These are phyloP conservation scores for Haematococcus sp. DNA, from an alignment of 139 green algal species.

Conservation along the genomic window DNA sequence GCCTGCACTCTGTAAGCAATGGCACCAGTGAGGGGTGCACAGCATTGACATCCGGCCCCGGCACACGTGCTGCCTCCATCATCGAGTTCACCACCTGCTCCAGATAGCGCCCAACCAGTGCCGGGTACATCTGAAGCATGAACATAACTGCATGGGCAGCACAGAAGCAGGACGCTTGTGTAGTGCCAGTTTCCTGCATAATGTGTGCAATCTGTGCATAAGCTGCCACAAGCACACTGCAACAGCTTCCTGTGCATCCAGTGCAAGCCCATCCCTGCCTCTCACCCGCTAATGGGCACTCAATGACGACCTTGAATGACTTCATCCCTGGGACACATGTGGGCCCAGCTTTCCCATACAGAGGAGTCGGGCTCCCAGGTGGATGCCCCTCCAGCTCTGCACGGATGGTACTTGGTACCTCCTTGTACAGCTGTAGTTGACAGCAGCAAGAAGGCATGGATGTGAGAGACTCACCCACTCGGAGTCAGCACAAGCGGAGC, in stretches of 20 bases:
- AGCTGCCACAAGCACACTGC: too few species aligned
- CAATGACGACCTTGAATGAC: constrained; percentile 87
- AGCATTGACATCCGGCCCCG: constrained; percentile 28
- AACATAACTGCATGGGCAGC: constrained; percentile 67
- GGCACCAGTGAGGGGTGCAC: constrained; percentile 26
- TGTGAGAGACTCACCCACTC: too few species aligned
- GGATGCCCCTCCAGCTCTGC: constrained; percentile 18
- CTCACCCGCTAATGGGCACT: constrained; percentile 77
- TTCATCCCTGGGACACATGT: constrained; percentile 35
- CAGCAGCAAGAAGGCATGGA: too few species aligned
- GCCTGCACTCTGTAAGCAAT: constrained; percentile 23
- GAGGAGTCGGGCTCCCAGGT: constrained; percentile 25
- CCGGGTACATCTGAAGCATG: constrained; percentile 74
- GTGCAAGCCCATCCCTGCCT: background rate
- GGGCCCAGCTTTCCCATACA: constrained; percentile 18
- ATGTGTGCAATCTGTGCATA: too few species aligned
- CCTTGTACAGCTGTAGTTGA: constrained; percentile 50
- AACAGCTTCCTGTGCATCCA: background rate
- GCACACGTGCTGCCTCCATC: constrained; percentile 47
- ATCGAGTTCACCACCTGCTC: constrained; percentile 57
- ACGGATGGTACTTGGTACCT: constrained; percentile 25
- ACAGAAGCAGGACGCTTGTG: constrained; percentile 26
- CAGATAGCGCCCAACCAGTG: constrained; percentile 40
- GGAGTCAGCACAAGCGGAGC: too few species aligned
- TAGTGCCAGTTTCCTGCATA: too few species aligned